phyloP scores from a whole-genome alignment of 2,329 filamentous ascomycete genomes.

The Fusarium praegraminearum region DNA sequence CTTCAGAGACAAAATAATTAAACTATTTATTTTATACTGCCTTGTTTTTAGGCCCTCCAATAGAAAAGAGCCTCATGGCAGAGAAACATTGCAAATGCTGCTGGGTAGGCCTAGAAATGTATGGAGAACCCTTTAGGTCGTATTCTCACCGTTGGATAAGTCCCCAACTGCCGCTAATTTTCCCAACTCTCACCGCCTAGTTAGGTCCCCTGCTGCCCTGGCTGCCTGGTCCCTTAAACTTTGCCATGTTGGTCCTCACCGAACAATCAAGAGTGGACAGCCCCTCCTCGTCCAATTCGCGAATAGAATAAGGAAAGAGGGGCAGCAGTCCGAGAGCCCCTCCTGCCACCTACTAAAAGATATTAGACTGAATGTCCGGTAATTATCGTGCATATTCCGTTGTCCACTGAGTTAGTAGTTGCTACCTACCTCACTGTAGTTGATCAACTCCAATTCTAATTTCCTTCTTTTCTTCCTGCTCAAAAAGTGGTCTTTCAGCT shows the following conservation, averaged over 20 bases:
- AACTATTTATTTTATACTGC: not conserved
- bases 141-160: constrained; percentile 8
- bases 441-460: constrained; percentile 18
- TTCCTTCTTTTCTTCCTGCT: constrained; percentile 4
- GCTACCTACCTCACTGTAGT: not conserved
- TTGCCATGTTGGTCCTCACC: constrained; percentile 44
- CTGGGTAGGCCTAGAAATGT: not conserved
- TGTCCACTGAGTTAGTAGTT: not conserved
- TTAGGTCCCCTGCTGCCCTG: constrained; percentile 18
- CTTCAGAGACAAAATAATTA: not conserved
- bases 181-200: constrained; percentile 29
- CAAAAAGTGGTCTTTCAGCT: constrained; percentile 30
- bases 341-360: constrained; percentile 6
- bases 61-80: not conserved
- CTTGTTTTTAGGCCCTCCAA: not conserved
- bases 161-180: constrained; percentile 22
- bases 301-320: constrained; percentile 44
- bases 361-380: constrained; percentile 23
- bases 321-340: constrained; percentile 24
- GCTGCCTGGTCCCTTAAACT: constrained; percentile 16
- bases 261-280: constrained; percentile 34
- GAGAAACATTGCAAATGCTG: not conserved
- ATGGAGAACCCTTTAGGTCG: not conserved
- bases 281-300: constrained; percentile 15
- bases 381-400: constrained; percentile 44